A percentile compares a stretch with the other conserved stretches of the same genome.
Evolutionary conservation across 495 filamentous ascomycete genomes (phyloP).

Genomic region (Hypoxylon lenormandii): DNA sequence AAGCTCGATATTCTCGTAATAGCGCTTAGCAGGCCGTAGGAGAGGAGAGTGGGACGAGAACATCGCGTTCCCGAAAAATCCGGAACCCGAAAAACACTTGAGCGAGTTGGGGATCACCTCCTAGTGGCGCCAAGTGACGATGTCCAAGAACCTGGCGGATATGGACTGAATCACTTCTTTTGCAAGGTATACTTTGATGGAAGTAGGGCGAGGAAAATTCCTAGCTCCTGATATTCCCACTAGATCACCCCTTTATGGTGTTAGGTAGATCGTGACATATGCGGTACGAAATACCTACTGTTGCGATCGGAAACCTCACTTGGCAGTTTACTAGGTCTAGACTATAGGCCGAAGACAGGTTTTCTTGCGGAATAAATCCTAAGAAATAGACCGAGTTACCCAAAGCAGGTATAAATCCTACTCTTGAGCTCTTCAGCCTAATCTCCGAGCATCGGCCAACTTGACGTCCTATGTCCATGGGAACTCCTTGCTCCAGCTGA

Average conservation of each 20-base stretch:
- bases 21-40: constrained; percentile 2
- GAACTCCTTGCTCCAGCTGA: constrained; percentile 38
- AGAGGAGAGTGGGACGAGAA: background rate
- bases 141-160: constrained; percentile 1
- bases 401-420: constrained; percentile 12
- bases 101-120: background rate
- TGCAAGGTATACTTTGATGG: background rate
- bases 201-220: constrained; percentile 2
- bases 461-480: constrained; percentile 10
- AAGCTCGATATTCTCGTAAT: constrained; percentile 38
- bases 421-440: constrained; percentile 19
- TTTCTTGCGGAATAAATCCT: constrained; percentile 26
- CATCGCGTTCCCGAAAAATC: constrained; percentile 3
- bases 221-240: background rate
- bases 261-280: constrained; percentile 22
- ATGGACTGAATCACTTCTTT: constrained; percentile 5
- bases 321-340: constrained; percentile 18
- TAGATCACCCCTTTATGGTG: constrained; percentile 2
- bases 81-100: background rate
- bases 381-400: constrained; percentile 18
- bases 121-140: background rate
- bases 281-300: constrained; percentile 18
- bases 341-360: constrained; percentile 20
- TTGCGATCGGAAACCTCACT: constrained; percentile 25
- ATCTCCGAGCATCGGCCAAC: constrained; percentile 44